A percentile compares a stretch with the other conserved stretches of the same genome.
Conservation (phyloP, 192 early-diverging fungal genomes). For the Paraglomus brasilianum region DNA sequence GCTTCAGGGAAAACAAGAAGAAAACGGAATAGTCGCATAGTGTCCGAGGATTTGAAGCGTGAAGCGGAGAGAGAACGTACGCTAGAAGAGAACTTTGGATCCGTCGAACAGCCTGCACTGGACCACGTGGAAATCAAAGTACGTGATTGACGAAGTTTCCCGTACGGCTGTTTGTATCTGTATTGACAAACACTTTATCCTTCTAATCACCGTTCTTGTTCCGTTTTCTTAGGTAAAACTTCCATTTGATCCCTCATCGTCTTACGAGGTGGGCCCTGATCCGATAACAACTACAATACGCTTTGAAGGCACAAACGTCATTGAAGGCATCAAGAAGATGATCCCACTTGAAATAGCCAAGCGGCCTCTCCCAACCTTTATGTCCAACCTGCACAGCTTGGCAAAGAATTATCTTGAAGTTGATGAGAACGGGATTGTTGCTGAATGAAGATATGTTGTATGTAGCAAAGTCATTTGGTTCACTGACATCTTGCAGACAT, state of each 20-base stretch:
- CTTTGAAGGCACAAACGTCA: conserved; percentile 45
- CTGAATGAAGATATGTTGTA: no score
- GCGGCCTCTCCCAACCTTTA: conserved; percentile 38
- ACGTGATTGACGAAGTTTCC: not conserved
- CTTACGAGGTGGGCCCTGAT: no score
- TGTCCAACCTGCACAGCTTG: conserved; percentile 40
- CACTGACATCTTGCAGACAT: no score
- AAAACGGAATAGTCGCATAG: conserved; percentile 28
- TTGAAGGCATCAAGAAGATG: conserved; percentile 43
- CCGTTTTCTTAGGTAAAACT: no score
- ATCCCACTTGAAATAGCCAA: conserved; percentile 36
- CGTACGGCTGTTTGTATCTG: not conserved
- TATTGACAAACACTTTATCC: not conserved
- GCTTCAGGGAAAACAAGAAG: conserved; percentile 20
- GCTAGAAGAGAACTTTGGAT: conserved; percentile 37
- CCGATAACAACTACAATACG: conserved; percentile 36
- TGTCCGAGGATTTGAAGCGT: conserved; percentile 27
- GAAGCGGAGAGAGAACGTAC: conserved; percentile 30
- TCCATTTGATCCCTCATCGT: no score
- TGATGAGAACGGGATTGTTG: conserved; percentile 11
- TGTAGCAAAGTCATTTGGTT: no score
- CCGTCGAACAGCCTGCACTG: conserved; percentile 39
- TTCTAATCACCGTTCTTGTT: no score
- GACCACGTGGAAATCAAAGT: conserved; percentile 37
- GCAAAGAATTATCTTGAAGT: conserved; percentile 36